Conservation (phyloP, 169 alveolate genomes). For the Plasmodium malariae region DNA sequence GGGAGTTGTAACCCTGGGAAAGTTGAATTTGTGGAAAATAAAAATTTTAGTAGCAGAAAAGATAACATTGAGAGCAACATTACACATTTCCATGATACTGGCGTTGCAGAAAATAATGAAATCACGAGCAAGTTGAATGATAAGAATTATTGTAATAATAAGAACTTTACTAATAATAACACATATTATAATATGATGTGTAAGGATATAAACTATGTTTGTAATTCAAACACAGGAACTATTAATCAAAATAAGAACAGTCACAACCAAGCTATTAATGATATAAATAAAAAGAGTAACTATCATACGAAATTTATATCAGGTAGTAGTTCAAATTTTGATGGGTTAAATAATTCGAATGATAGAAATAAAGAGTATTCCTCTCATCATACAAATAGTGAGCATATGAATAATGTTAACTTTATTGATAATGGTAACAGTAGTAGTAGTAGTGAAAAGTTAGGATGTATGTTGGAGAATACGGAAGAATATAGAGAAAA, state of each 20-base stretch:
- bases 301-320: neutral
- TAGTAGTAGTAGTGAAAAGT: neutral
- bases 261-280: neutral
- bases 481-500: neutral
- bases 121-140: neutral
- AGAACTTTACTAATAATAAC: neutral
- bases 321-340: neutral
- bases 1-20: neutral
- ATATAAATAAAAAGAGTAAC: neutral
- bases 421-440: neutral
- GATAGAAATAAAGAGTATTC: neutral
- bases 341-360: neutral
- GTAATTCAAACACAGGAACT: neutral
- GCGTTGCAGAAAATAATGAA: neutral
- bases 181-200: too few species aligned
- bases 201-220: neutral
- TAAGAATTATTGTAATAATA: too few species aligned
- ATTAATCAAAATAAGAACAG: neutral
- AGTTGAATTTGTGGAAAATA: neutral
- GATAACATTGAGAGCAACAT: neutral
- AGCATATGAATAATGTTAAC: neutral
- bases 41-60: neutral
- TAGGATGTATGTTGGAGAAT: neutral
- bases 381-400: neutral
- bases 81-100: neutral